phyloP scores from a whole-genome alignment of 169 alveolate species.

The Plasmodium gonderi region DNA sequence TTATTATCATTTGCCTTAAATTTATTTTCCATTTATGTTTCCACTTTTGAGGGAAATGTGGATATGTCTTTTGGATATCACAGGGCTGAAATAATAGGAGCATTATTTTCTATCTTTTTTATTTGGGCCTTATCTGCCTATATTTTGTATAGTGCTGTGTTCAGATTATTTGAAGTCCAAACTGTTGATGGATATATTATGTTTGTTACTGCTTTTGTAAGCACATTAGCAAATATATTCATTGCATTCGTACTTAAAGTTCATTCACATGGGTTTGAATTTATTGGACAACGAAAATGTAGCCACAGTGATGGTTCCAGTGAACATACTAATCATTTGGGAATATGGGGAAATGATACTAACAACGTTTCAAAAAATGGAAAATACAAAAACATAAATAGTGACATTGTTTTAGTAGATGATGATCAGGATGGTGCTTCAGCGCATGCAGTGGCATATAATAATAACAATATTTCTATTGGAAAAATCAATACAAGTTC shows the following conservation, averaged over 20 bases:
- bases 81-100: conserved; percentile 97
- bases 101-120: conserved; percentile 91
- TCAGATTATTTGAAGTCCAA: conserved; percentile 89
- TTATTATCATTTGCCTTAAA: conserved; percentile 92
- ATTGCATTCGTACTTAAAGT: conserved; percentile 91
- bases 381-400: conserved; percentile 48
- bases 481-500: conserved; percentile 25
- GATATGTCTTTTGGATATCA: conserved; percentile 94
- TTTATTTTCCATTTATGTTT: conserved; percentile 90
- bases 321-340: background rate
- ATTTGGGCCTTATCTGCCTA: conserved; percentile 94
- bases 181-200: conserved; percentile 93
- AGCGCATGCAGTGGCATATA: background rate
- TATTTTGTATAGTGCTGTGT: conserved; percentile 93
- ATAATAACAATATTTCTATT: background rate
- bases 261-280: conserved; percentile 83
- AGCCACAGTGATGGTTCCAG: conserved; percentile 7
- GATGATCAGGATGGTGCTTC: conserved; percentile 4
- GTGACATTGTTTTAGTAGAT: conserved; percentile 21
- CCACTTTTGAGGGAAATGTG: conserved; percentile 90
- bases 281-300: conserved; percentile 29
- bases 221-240: conserved; percentile 92
- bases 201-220: conserved; percentile 94
- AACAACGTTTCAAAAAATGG: background rate
- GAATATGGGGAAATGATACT: background rate